Percentiles rank a stretch among this genome's conserved stretches.
Conservation (phyloP, 2,329 filamentous ascomycete species). For the Trichoderma citrinoviride region DNA sequence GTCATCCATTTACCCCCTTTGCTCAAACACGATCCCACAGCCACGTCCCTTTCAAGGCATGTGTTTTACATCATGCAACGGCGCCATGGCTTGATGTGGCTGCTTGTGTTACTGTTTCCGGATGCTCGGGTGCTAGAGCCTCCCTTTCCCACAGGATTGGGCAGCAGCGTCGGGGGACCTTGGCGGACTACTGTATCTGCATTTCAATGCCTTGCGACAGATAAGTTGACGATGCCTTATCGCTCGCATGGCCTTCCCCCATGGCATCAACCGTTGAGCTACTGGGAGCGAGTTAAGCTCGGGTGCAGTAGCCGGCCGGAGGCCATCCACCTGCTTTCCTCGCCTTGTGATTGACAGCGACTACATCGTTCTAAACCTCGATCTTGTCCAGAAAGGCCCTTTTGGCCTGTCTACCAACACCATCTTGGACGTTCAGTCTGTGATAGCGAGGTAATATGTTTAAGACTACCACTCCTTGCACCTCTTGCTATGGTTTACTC, state of each 20-base stretch:
- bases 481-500: background rate
- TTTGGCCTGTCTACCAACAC: background rate
- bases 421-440: background rate
- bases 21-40: background rate
- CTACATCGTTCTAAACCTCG: background rate
- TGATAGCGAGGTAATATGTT: background rate
- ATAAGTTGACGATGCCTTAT: background rate
- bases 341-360: background rate
- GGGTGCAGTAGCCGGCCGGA: constrained; percentile 4
- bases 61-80: background rate
- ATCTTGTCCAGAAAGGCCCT: background rate
- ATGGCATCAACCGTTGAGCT: no score
- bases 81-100: background rate
- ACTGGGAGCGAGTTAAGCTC: background rate
- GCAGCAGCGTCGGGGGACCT: background rate
- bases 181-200: background rate
- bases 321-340: background rate
- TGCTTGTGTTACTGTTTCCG: background rate
- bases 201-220: background rate
- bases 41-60: background rate
- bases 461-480: background rate
- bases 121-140: background rate
- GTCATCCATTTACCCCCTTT: no score
- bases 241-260: background rate
- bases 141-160: background rate